Evolutionary conservation across 495 filamentous ascomycete species (phyloP), one percentile per base, ranked within the genome.

Genomic region (Penicillium flavigenum): DNA sequence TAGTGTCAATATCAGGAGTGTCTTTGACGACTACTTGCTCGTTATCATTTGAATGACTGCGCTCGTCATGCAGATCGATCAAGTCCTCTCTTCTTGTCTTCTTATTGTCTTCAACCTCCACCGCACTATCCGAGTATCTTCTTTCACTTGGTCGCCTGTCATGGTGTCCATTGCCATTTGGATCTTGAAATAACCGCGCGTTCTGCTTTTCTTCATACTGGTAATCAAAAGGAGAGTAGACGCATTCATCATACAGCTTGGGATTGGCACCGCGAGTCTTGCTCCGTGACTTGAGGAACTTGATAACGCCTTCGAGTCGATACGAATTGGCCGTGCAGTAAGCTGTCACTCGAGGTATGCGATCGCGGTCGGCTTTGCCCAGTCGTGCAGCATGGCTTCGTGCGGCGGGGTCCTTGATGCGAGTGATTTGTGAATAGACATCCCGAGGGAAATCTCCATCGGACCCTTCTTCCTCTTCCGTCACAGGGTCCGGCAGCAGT

Each of bases 401-500:
- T 12, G 94, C 93, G 1, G 90, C 95, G 3, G 92, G 92, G 69
- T 98, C 94, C 72, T 97, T 98, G 72, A 98, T 98, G 34, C 95
- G 86, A 75, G 81, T 96, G 81, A 85, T 88, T 71, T 98, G 94
- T 14, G 91, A 91, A 72, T 98, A 98, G 14, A 98, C 94, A 71
- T 98, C 94, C 52, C 94, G 81, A 19, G 93, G 92, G 62, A 89
- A 90, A 67, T 98, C 94, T 63, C 94, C 92, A 57, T 95, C 91
- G 4, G 76, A 75, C 1, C 74, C 81, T 49, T 77, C 75, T 26
- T 74, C 74, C 44, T 90, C 89, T 27, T 91, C 90, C 10, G 89
- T 82, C 42, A 93, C 90, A 2, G 95, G 92, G 64, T 93, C 90
- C 4, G 94, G 94, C 10, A 98, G 76, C 16, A 98, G 80, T 72